A percentile compares a stretch with the other conserved stretches of the same genome.
Conservation (phyloP, 805 yeast species). For the Danielia oregonensis region DNA sequence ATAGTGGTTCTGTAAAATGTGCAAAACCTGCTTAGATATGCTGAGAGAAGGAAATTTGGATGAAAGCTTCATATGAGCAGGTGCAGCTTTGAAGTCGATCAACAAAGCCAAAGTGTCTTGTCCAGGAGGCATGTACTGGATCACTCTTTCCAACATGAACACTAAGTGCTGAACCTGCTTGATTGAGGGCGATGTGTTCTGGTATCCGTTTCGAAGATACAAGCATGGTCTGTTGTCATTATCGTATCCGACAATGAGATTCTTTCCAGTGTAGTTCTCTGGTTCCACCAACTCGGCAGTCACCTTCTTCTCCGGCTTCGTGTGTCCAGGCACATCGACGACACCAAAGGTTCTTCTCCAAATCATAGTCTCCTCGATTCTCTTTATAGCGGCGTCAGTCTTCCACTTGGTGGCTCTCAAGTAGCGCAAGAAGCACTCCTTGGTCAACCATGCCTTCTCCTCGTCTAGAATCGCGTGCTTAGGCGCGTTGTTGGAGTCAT, state of each 20-base stretch:
- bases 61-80: constrained; percentile 32
- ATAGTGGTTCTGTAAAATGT: constrained; percentile 18
- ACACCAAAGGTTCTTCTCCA: constrained; percentile 58
- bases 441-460: constrained; percentile 45
- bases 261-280: constrained; percentile 54
- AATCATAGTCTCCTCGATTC: constrained; percentile 44
- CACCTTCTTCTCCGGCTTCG: constrained; percentile 27
- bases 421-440: constrained; percentile 51
- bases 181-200: constrained; percentile 49
- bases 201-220: constrained; percentile 51
- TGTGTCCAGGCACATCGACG: constrained; percentile 24
- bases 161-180: constrained; percentile 56
- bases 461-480: constrained; percentile 26
- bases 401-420: constrained; percentile 53
- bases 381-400: constrained; percentile 37
- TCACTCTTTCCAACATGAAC: constrained; percentile 53
- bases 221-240: constrained; percentile 50
- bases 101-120: constrained; percentile 53
- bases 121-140: constrained; percentile 54
- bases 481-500: constrained; percentile 21
- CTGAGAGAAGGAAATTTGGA: constrained; percentile 47
- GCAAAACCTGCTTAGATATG: constrained; percentile 32
- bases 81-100: constrained; percentile 52
- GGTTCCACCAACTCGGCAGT: constrained; percentile 41
- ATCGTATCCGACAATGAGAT: constrained; percentile 52